phyloP scores from a whole-genome alignment of 805 yeast species.

The Priceomyces carsonii region DNA sequence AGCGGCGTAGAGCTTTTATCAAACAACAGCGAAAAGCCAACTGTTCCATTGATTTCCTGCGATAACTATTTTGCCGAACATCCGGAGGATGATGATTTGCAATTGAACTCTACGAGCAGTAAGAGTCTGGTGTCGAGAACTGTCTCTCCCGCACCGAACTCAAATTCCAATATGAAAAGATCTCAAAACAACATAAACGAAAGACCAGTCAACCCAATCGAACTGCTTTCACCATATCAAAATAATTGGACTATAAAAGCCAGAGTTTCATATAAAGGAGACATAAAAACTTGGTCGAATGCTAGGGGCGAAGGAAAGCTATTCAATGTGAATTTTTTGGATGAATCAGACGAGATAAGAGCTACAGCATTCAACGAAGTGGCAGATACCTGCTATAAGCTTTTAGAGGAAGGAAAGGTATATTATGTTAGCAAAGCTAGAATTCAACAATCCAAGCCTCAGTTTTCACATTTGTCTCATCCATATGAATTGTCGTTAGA shows the following conservation, averaged over 20 bases:
- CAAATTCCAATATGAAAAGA: slow-evolving; percentile 9
- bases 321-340: slow-evolving; percentile 83
- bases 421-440: slow-evolving; percentile 82
- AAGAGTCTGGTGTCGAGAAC: slow-evolving; percentile 9
- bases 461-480: slow-evolving; percentile 79
- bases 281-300: slow-evolving; percentile 84
- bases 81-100: slow-evolving; percentile 52
- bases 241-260: slow-evolving; percentile 92
- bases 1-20: slow-evolving; percentile 46
- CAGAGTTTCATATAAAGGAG: slow-evolving; percentile 85
- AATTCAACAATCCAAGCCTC: slow-evolving; percentile 80
- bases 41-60: slow-evolving; percentile 41
- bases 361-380: slow-evolving; percentile 92
- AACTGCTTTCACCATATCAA: slow-evolving; percentile 88
- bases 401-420: slow-evolving; percentile 84
- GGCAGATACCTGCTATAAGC: slow-evolving; percentile 75
- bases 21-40: slow-evolving; percentile 36
- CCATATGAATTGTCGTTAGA: slow-evolving; percentile 87
- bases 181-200: slow-evolving; percentile 11
- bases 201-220: slow-evolving; percentile 66
- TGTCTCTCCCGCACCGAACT: slow-evolving; percentile 9
- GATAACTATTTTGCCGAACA: slow-evolving; percentile 61
- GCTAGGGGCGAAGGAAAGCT: slow-evolving; percentile 87
- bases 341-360: slow-evolving; percentile 93
- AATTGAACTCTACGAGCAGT: slow-evolving; percentile 14